Base-by-base conservation (phyloP, 441 rosid species). In the Rhodomyrtus psidioides region DNA sequence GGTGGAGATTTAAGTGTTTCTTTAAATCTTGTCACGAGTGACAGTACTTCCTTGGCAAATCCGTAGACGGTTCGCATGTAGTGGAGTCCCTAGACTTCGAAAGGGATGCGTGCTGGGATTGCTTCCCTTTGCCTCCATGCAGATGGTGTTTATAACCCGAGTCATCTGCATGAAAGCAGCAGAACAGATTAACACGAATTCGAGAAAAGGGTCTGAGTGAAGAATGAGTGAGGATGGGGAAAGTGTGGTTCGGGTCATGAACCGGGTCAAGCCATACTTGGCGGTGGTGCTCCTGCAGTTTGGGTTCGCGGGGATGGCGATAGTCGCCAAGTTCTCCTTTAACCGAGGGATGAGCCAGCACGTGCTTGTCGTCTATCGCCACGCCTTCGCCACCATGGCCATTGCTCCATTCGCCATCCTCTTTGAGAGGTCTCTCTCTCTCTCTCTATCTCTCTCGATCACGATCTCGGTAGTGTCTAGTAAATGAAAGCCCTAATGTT, bases 11-110 rank as follows among this genome's bases (percentile, higher is more conserved):
- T 12, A 12, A 21, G 46, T 27, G 70, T 34, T 12, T 19, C 6
- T 65, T 16, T 10, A 5, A 21, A 46, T 65, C 79, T 34, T 34
- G 19, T 19, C 6, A 2, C 76, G 76, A 30, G 76, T 19, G 76
- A 65, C 79, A 12, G 13, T 34, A 23, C n/a, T 19, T 65, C 14
- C 49, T 65, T 65, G 49, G 79, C 49, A 65, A 65, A 65, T 65
- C 79, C 34, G 79, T 34, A 19, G 2, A 65, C 79, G 79, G 79
- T 19, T 34, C 39, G 12, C 79, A 19, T 5, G 83, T 88, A 92
- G 95, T 95, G 98, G 97, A 92, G 91, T 91, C 95, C 95, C 91
- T 87, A 89, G 93, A 91, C 76, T 90, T 84, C 54, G 53, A 87
- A 87, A 91, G 34, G 60, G 12, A 89, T 83, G 83, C 91, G 92